Conservation (phyloP, 306 rosid genomes). For the Prunus armeniaca region DNA sequence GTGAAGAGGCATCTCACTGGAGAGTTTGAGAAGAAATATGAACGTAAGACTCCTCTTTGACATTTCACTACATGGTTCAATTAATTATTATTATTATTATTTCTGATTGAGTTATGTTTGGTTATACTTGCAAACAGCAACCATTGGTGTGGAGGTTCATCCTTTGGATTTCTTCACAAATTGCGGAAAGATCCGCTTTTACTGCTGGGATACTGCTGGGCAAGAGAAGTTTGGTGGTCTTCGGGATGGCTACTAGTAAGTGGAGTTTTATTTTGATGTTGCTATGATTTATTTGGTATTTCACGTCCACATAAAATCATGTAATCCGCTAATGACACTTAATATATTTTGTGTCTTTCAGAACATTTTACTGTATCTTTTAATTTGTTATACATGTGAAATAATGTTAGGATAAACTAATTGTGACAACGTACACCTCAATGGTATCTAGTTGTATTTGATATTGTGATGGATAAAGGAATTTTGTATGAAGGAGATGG, state of each 20-base stretch:
- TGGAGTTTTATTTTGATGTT: neutral
- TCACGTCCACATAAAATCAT: neutral
- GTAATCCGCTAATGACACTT: neutral
- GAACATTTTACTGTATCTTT: neutral
- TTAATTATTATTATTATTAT: neutral
- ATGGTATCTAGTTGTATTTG: neutral
- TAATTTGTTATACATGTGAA: no score
- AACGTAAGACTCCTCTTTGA: constrained; percentile 36
- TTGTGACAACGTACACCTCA: no score
- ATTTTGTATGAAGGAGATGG: neutral
- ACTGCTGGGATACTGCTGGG: constrained; percentile 89
- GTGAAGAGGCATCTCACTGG: constrained; percentile 77
- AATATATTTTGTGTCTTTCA: neutral
- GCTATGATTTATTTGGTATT: neutral
- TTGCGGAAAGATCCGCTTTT: constrained; percentile 62
- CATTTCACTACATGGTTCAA: neutral
- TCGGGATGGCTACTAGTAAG: constrained; percentile 85
- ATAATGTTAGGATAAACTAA: no score
- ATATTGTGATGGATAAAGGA: neutral
- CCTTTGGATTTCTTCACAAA: constrained; percentile 73
- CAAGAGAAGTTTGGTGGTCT: constrained; percentile 82
- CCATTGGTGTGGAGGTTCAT: constrained; percentile 83
- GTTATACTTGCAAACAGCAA: constrained; percentile 37
- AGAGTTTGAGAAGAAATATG: constrained; percentile 81
- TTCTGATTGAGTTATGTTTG: neutral